These are phyloP conservation scores for Fusarium verrucosum DNA, from an alignment of 2,329 filamentous ascomycete species.

Conservation along the genomic window DNA sequence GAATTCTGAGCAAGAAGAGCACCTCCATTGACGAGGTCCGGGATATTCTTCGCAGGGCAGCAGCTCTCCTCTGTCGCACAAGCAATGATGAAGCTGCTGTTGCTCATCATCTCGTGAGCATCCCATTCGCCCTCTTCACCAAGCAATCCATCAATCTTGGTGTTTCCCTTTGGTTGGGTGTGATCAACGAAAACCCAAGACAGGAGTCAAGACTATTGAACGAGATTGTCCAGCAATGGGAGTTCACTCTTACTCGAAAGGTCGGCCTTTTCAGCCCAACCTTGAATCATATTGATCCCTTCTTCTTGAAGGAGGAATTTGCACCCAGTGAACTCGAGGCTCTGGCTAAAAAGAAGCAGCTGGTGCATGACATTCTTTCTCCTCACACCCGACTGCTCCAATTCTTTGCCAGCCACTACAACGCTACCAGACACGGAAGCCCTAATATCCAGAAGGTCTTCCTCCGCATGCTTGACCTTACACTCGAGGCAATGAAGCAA, in stretches of 20 bases:
- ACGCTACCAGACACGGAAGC: conserved; percentile 86
- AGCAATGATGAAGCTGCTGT: conserved; percentile 80
- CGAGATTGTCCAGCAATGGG: conserved; percentile 92
- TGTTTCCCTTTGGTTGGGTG: conserved; percentile 93
- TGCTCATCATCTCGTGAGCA: conserved; percentile 86
- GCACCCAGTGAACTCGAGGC: conserved; percentile 85
- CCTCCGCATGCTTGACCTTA: conserved; percentile 80
- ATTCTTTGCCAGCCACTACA: conserved; percentile 94
- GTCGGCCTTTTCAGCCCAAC: conserved; percentile 82
- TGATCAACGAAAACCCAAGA: conserved; percentile 93
- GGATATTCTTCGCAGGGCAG: conserved; percentile 83
- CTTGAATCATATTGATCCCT: conserved; percentile 83
- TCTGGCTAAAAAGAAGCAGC: conserved; percentile 78
- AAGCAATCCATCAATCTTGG: conserved; percentile 96
- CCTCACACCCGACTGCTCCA: conserved; percentile 88
- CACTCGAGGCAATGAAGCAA: conserved; percentile 76
- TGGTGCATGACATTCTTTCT: conserved; percentile 82
- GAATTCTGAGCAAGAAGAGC: conserved; percentile 73
- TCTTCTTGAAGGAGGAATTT: conserved; percentile 91
- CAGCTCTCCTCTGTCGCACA: conserved; percentile 83
- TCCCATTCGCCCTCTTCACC: conserved; percentile 92
- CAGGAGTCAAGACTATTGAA: conserved; percentile 87
- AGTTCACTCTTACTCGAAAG: conserved; percentile 78
- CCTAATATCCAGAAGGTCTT: conserved; percentile 84
- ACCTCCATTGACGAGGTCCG: conserved; percentile 79